Evolutionary conservation across 2,329 filamentous ascomycete species (phyloP).

Genomic region (Fusarium sp.): DNA sequence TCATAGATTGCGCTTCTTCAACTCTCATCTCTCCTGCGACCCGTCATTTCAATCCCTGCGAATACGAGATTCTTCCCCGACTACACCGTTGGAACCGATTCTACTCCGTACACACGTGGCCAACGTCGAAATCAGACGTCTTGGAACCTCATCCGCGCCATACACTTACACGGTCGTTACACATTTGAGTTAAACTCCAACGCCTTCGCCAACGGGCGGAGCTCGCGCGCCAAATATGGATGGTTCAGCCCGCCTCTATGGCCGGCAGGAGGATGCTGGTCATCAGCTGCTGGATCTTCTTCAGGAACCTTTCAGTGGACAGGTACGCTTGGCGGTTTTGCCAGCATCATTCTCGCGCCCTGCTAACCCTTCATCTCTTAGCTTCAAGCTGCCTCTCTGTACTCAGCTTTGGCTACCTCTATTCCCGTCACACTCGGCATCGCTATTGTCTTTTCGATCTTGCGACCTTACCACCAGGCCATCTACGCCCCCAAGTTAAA

Average conservation of each 20-base stretch:
- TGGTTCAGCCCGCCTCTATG: conserved; percentile 26
- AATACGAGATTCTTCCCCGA: conserved; percentile 30
- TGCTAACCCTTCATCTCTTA: conserved; percentile 18
- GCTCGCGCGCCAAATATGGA: conserved; percentile 45
- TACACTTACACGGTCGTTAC: not conserved
- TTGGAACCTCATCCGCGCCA: not conserved
- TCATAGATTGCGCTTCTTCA: conserved; percentile 17
- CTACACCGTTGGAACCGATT: conserved; percentile 15
- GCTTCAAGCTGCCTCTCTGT: conserved; percentile 67
- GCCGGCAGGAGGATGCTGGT: conserved; percentile 50
- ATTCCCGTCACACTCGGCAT: conserved; percentile 80
- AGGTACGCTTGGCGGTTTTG: conserved; percentile 51
- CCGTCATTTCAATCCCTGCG: conserved; percentile 20
- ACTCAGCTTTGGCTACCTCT: conserved; percentile 84
- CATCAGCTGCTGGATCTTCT: conserved; percentile 63
- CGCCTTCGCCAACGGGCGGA: conserved; percentile 46
- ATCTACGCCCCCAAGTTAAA: conserved; percentile 96
- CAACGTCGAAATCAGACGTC: not conserved
- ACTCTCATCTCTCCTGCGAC: conserved; percentile 19
- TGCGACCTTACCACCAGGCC: conserved; percentile 90
- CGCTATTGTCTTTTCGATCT: conserved; percentile 84
- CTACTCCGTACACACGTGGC: conserved; percentile 2
- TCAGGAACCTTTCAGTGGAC: conserved; percentile 63
- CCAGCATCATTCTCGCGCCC: not conserved
- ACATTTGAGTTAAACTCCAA: conserved; percentile 25